Base-by-base conservation (phyloP, 2,329 filamentous ascomycete genomes). In the Rhynchosporium graminicola region DNA sequence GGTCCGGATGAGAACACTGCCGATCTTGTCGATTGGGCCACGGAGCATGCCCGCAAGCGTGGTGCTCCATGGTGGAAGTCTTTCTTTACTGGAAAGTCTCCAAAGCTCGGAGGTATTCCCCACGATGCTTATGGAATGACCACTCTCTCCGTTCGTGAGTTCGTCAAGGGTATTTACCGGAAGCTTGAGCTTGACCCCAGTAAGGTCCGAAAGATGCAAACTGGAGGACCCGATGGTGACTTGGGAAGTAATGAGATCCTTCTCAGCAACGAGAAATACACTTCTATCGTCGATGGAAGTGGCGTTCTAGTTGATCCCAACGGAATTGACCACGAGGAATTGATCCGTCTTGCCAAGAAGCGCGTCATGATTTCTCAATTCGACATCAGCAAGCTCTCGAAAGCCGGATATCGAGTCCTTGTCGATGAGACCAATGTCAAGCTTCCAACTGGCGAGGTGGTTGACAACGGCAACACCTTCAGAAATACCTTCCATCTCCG, bases 31-130 rank as follows among this genome's bases (percentile, higher is more conserved):
- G 88, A 99, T 78, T 99, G 95, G 95, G 95, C 95, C n/a, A 99
- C 95, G 1, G 89, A 95, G 77, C 95, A 99, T 76, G 95, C 95
- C 64, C 87, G 92, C 58, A 80, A 81, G 65, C 88, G 95, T 70
- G 92, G 92, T 51, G 95, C 95, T 4, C 92, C 92, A 33, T 99
- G 94, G 92, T 99, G 95, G 95, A 99, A 99, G 83, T 99, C 95
- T 0, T 99, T 99, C 85, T 99, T 99, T 83, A 99, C 95, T 2
- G 95, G 95, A 73, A 99, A 99, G 83, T 97, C 92, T 70, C 95
- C 92, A 59, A 95, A 90, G 77, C 84, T 99, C 13, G 95, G 95
- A 67, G 95, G 95, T 74, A 99, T 99, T 70, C 95, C 95, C 43
- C 95, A 99, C 77, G 95, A 99, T 76, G 79, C 82, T 46, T 99